Evolutionary conservation across 768 basidiomycete species (phyloP).

Genomic region (Pleurotus platypus): DNA sequence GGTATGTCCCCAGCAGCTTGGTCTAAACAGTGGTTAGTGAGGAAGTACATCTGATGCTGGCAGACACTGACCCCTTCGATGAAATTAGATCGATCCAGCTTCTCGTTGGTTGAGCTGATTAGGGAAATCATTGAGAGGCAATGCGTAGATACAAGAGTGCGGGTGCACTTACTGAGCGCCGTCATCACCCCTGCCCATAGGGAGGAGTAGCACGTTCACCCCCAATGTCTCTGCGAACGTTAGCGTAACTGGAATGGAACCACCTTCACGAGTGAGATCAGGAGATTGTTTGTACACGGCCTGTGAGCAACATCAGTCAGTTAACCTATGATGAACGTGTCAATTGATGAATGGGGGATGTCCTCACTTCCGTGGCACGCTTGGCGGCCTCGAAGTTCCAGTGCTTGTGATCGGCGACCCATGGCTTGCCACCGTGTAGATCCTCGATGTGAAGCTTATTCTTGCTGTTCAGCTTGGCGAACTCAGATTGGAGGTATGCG

Average conservation of each 20-base stretch:
- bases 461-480: slow-evolving; percentile 82
- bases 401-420: slow-evolving; percentile 82
- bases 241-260: slow-evolving; percentile 90
- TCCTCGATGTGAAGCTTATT: slow-evolving; percentile 72
- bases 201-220: slow-evolving; percentile 85
- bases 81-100: slow-evolving; percentile 87
- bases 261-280: slow-evolving; percentile 88
- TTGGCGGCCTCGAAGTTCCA: slow-evolving; percentile 93
- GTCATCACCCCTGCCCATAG: slow-evolving; percentile 93
- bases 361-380: slow-evolving; percentile 72
- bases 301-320: slow-evolving; percentile 24
- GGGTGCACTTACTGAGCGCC: slow-evolving; percentile 74
- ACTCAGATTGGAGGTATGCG: slow-evolving; percentile 71
- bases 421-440: slow-evolving; percentile 83
- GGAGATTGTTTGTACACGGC: slow-evolving; percentile 71
- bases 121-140: background rate
- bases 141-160: background rate
- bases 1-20: slow-evolving; percentile 76
- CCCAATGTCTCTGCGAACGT: slow-evolving; percentile 88
- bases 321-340: slow-evolving; percentile 10
- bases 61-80: slow-evolving; percentile 65
- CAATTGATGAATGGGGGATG: background rate
- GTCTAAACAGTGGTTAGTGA: slow-evolving; percentile 34
- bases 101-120: slow-evolving; percentile 87
- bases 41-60: slow-evolving; percentile 2